Evolutionary conservation across 2,329 filamentous ascomycete species (phyloP).

Genomic region (Acarospora socialis): DNA sequence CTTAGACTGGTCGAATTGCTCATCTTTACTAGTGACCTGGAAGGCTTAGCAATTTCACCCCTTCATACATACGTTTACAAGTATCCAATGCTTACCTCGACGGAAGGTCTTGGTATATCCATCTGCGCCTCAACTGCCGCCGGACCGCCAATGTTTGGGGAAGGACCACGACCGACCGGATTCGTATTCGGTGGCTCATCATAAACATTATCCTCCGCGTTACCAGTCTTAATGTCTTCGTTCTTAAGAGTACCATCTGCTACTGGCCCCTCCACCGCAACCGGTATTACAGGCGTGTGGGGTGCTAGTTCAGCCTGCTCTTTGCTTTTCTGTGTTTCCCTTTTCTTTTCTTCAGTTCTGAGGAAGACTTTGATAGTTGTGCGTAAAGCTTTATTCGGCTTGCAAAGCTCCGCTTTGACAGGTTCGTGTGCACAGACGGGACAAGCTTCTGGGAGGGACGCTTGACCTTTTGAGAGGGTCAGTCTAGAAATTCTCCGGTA

Average conservation of each 20-base stretch:
- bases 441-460: slow-evolving; percentile 61
- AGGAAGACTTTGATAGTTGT: slow-evolving; percentile 86
- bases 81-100: slow-evolving; percentile 27
- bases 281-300: slow-evolving; percentile 21
- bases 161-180: too few relatives aligned
- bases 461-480: slow-evolving; percentile 45
- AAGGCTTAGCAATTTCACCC: too few relatives aligned
- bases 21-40: too few relatives aligned
- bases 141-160: too few relatives aligned
- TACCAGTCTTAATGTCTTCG: too few relatives aligned
- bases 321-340: slow-evolving; percentile 46
- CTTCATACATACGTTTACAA: too few relatives aligned
- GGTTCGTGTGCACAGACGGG: slow-evolving; percentile 89
- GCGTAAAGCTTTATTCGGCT: slow-evolving; percentile 76
- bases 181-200: slow-evolving; percentile 7
- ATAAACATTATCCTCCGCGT: slow-evolving; percentile 4
- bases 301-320: slow-evolving; percentile 22
- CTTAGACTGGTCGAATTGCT: too few relatives aligned
- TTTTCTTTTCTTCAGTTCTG: slow-evolving; percentile 81
- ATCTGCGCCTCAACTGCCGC: slow-evolving; percentile 16
- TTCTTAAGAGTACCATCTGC: too few relatives aligned
- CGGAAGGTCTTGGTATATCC: slow-evolving; percentile 25
- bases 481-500: slow-evolving; percentile 11
- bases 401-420: slow-evolving; percentile 72
- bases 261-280: slow-evolving; percentile 16